Percentiles rank a stretch among this genome's conserved stretches.
These are phyloP conservation scores for Cladosporium sp. DNA, from an alignment of 2,329 filamentous ascomycete species.

Conservation along the genomic window DNA sequence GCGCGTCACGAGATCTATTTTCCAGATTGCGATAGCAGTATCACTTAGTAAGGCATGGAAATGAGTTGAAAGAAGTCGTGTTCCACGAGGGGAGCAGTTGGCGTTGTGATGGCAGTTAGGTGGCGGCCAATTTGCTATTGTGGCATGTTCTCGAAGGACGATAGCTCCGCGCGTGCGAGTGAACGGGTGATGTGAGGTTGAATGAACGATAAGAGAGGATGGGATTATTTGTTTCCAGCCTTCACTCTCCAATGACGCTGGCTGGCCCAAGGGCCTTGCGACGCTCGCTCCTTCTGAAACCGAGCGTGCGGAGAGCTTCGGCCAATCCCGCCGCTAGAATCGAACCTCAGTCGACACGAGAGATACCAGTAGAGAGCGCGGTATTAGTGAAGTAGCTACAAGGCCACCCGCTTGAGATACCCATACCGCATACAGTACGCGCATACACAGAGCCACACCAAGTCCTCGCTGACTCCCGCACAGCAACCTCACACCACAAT, in stretches of 20 bases:
- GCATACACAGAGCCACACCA: background rate
- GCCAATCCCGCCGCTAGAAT: constrained; percentile 6
- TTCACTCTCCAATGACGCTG: background rate
- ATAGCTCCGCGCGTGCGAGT: background rate
- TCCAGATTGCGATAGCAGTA: background rate
- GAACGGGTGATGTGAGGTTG: background rate
- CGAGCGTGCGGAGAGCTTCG: background rate
- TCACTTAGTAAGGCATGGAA: background rate
- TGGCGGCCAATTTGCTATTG: background rate
- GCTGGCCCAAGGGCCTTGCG: constrained; percentile 1
- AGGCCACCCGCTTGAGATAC: background rate
- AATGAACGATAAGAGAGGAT: background rate
- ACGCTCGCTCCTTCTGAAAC: background rate
- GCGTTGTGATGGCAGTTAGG: background rate
- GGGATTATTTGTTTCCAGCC: background rate
- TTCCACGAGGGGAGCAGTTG: background rate
- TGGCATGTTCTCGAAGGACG: background rate
- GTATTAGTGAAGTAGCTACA: background rate
- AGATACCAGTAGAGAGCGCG: background rate
- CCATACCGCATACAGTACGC: constrained; percentile 1
- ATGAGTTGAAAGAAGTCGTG: background rate
- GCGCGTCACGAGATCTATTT: background rate
- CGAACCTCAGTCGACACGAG: background rate
- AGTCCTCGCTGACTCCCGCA: background rate
- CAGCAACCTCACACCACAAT: constrained; percentile 5